These are phyloP conservation scores for Dictyostelium discoideum DNA, from an alignment of 78 protist species.

Conservation along the genomic window DNA sequence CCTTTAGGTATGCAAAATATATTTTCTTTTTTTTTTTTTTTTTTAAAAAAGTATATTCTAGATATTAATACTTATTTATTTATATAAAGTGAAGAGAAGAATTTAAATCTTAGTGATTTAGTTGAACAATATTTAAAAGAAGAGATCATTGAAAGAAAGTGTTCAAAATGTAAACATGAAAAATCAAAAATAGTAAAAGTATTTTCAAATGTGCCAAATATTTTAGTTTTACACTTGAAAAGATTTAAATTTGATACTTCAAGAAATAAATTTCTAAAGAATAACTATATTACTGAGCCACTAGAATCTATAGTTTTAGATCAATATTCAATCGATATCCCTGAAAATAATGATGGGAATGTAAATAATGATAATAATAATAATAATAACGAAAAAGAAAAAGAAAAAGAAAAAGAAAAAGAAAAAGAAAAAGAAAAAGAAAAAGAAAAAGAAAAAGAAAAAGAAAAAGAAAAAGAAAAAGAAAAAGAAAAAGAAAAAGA, in stretches of 20 bases:
- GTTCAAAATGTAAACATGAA: conserved; percentile 24
- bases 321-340: background rate
- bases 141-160: conserved; percentile 64
- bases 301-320: background rate
- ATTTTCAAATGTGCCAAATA: conserved; percentile 5
- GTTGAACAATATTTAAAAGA: conserved; percentile 57
- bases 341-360: conserved; percentile 1
- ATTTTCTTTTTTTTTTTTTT: background rate
- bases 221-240: conserved; percentile 53
- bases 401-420: background rate
- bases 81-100: background rate
- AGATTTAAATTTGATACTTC: background rate
- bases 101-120: background rate
- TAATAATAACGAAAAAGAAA: conserved; percentile 1
- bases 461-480: too few relatives aligned
- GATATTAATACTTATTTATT: too few relatives aligned
- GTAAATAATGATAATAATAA: conserved; percentile 13
- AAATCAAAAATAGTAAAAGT: conserved; percentile 22
- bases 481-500: background rate
- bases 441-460: too few relatives aligned
- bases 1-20: background rate
- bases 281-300: background rate
- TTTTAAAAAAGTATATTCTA: background rate
- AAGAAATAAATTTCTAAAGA: background rate
- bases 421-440: too few relatives aligned